phyloP scores from a whole-genome alignment of 1,139 yeast species.

The Hyphopichia fennica region DNA sequence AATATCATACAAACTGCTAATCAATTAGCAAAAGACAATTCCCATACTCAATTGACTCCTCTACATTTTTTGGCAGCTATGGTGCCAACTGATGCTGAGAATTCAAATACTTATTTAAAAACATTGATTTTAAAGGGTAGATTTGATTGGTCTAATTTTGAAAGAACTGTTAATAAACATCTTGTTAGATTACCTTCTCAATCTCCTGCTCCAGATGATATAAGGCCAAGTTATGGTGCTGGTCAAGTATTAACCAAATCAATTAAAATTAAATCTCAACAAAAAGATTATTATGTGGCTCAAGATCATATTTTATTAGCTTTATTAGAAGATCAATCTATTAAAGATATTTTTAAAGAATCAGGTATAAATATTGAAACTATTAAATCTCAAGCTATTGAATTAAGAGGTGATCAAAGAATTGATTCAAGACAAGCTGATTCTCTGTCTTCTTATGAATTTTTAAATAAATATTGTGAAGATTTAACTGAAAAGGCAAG shows the following conservation, averaged over 20 bases:
- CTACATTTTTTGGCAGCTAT: constrained; percentile 90
- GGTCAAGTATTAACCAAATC: constrained; percentile 71
- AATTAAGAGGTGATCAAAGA: constrained; percentile 85
- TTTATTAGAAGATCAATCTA: constrained; percentile 70
- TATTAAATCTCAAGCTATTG: constrained; percentile 76
- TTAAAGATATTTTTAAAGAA: constrained; percentile 75
- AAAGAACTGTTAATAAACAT: constrained; percentile 75
- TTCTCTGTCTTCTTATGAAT: constrained; percentile 80
- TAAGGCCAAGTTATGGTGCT: constrained; percentile 68
- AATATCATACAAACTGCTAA: constrained; percentile 77
- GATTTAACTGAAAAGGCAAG: constrained; percentile 93
- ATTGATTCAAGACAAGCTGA: constrained; percentile 96
- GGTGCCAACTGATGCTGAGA: constrained; percentile 73
- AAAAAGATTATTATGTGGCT: constrained; percentile 87
- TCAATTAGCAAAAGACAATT: constrained; percentile 78
- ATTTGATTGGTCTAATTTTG: constrained; percentile 81
- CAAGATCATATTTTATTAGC: constrained; percentile 93
- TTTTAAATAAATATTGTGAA: constrained; percentile 82
- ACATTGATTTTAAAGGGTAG: constrained; percentile 87
- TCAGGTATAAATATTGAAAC: constrained; percentile 67
- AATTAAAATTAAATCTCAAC: constrained; percentile 74
- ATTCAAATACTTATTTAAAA: constrained; percentile 69
- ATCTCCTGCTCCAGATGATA: constrained; percentile 78
- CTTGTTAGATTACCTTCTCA: constrained; percentile 86
- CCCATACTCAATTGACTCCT: constrained; percentile 81